Base-by-base conservation (phyloP, 805 yeast genomes). In the Candida arabinofermentans region DNA sequence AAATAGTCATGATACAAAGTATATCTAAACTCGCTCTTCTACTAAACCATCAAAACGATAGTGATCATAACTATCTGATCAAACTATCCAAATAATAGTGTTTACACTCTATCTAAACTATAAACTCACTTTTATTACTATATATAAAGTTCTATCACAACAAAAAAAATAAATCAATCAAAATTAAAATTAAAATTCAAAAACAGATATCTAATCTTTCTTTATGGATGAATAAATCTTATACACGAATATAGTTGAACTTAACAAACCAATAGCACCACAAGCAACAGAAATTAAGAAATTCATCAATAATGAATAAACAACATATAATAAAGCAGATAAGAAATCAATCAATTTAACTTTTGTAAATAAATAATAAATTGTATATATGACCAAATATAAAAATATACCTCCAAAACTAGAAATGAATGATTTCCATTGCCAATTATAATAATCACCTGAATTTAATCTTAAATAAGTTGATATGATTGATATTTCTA, bases 351-450 rank as follows among this genome's bases (percentile, higher is more conserved):
- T 72, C 36, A 86, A 72, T 36, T 77, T 74, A 59, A 86, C 67
- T 52, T 75, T 71, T 39, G 69, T 66, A 39, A 75, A 54, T 54
- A 78, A 75, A 59, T 88, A 86, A 56, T 83, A 84, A 17, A 83
- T 54, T 5, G 91, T 75, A 58, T 85, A 87, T 8, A 70, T 60
- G 49, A 77, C 77, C 43, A 88, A 71, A 63, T 83, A 86, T 70
- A 82, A 70, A 24, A 88, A 87, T 36, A 86, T 74, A 43, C 90
- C 79, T 4, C 78, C 67, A 1, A 79, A 68, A 4, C 95, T 86
- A 23, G 81, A 77, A 40, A 77, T 60, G 61, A 86, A 87, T 10
- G 88, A 70, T 50, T 81, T 71, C 96, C 96, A 87, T 57, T 86
- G 86, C 96, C 96, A 89, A 50, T 72, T 66, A 37, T 76, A 75